Base-by-base conservation (phyloP, 345 rosid genomes). In the Durio zibethinus region DNA sequence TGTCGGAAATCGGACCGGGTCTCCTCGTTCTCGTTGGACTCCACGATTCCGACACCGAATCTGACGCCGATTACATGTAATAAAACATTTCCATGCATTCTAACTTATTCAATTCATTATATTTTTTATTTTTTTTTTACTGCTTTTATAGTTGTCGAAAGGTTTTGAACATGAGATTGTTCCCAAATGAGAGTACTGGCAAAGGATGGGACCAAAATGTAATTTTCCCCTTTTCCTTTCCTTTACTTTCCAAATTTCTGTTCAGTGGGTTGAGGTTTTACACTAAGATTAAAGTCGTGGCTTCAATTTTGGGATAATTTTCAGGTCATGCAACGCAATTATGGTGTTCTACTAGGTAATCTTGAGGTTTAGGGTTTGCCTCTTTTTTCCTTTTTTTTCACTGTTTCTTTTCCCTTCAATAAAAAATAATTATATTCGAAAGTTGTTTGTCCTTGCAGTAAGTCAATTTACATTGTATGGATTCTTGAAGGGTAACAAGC, bases 401-500 rank as follows among this genome's bases (percentile, higher is more conserved):
- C 23, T 16, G 7, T 33, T 50, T 18, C 6, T 2, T 27, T 8
- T n/a, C 8, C 57, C 2, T 6, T 18, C 7, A 53, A 53, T 0
- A 74, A 23, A 18, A 20, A 7, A 25, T 0, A 61, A 61, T 69
- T 59, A 35, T 29, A 33, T 45, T 83, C 48, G 76, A 47, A 77
- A 77, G 23, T 68, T 76, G 33, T 61, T 57, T 72, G 71, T 60
- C 78, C 73, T 38, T 82, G 59, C 90, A 95, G 98, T 92, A 70
- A 95, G 99, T 83, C 97, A 93, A 77, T 95, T 95, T 81, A 93
- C 97, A 60, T 80, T 95, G 80, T 95, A 89, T 82, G 98, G 97
- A 72, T 20, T 93, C 81, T 76, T 95, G 90, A 93, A 95, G 92
- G 99, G 99, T 73, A 95, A 95, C 91, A 95, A 93, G 89, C 98